Percentiles rank a stretch among this genome's conserved stretches.
These are phyloP conservation scores for Fagus crenata DNA, from an alignment of 306 rosid genomes.

Conservation along the genomic window DNA sequence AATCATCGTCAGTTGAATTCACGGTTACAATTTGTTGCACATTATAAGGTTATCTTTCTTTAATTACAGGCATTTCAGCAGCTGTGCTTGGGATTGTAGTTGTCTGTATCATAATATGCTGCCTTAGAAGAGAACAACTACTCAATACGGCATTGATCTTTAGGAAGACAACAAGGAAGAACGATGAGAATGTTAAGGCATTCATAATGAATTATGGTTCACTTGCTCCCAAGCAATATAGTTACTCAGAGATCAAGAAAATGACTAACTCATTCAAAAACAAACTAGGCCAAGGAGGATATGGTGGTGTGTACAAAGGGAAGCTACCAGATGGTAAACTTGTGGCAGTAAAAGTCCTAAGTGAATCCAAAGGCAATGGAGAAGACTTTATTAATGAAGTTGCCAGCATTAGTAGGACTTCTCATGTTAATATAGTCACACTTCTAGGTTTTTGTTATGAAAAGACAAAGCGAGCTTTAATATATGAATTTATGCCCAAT, in stretches of 20 bases:
- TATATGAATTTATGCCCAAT: conserved; percentile 6
- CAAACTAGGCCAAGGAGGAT: conserved; percentile 15
- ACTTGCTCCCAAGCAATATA: background rate
- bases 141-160: background rate
- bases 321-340: background rate
- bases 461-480: background rate
- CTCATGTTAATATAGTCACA: background rate
- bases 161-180: background rate
- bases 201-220: background rate
- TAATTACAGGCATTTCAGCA: no score
- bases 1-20: no score
- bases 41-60: no score
- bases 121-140: background rate
- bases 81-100: no score
- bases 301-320: conserved; percentile 2
- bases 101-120: background rate
- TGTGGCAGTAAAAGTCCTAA: background rate
- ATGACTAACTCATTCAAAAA: background rate
- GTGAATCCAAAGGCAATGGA: background rate
- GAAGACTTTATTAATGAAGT: conserved; percentile 16
- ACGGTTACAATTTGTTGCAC: no score
- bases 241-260: background rate
- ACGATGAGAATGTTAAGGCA: background rate
- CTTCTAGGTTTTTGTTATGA: background rate
- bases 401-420: background rate